phyloP scores from a whole-genome alignment of 2,329 filamentous ascomycete genomes.

The Sphaceloma murrayae region DNA sequence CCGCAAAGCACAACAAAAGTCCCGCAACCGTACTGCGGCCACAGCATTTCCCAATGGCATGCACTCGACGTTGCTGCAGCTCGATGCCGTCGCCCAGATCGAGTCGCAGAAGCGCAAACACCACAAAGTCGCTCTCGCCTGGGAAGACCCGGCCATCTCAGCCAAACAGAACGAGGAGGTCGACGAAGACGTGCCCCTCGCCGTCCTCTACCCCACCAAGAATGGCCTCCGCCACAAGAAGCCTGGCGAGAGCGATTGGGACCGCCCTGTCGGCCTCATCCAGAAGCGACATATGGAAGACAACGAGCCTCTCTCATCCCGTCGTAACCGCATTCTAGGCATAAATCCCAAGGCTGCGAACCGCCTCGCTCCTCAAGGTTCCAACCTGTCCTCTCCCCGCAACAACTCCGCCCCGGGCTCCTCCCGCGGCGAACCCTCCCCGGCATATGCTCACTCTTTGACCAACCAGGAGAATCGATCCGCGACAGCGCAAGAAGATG shows the following conservation, averaged over 20 bases:
- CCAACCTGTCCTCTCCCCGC: slow-evolving; percentile 5
- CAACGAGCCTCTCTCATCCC: slow-evolving; percentile 74
- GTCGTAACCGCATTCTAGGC: slow-evolving; percentile 65
- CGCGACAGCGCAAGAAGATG: slow-evolving; percentile 42
- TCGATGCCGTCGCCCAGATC: slow-evolving; percentile 81
- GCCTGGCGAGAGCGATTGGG: slow-evolving; percentile 37
- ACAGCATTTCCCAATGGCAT: slow-evolving; percentile 63
- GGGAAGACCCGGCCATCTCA: slow-evolving; percentile 56
- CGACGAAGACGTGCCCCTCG: slow-evolving; percentile 71
- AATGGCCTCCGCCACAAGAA: slow-evolving; percentile 36
- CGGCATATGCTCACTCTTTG: slow-evolving; percentile 21
- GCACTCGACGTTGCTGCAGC: slow-evolving; percentile 78
- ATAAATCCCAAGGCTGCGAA: slow-evolving; percentile 28
- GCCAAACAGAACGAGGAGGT: slow-evolving; percentile 33
- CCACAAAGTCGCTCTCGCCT: slow-evolving; percentile 76
- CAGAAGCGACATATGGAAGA: slow-evolving; percentile 81
- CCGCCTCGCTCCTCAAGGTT: slow-evolving; percentile 3
- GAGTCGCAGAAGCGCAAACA: slow-evolving; percentile 65
- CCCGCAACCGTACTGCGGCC: slow-evolving; percentile 61
- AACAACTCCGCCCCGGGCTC: neutral
- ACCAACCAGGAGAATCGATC: slow-evolving; percentile 30
- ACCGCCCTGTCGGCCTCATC: slow-evolving; percentile 62
- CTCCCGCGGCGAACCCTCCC: slow-evolving; percentile 3
- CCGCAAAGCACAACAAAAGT: slow-evolving; percentile 79
- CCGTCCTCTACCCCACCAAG: slow-evolving; percentile 61